Evolutionary conservation across 495 filamentous ascomycete species (phyloP), one percentile per base, ranked within the genome.

Genomic region (Tuber borchii): DNA sequence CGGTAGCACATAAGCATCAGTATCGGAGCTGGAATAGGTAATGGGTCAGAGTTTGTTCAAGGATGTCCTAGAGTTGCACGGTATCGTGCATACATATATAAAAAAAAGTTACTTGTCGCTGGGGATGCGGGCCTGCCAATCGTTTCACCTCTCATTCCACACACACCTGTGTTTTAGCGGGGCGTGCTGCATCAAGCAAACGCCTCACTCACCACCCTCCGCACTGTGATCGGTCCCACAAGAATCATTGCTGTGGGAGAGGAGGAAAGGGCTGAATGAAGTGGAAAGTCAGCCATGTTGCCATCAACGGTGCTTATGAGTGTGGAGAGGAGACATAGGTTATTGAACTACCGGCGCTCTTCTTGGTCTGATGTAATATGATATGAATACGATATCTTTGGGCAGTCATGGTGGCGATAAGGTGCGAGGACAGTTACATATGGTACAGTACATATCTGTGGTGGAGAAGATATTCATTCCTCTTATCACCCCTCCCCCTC

Each of bases 51-150:
- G 56, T 31, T 65, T 65, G 56, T 17, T 34, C 56, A 34, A 17
- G 56, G 56, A 16, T 65, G 26, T 34, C n/a, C 56, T 2, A 31
- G 31, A 65, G 56, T 65, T 4, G 56, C 56, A 65, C 56, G 34
- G 26, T 65, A 65, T 65, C 56, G 56, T 65, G 56, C 56, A 4
- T 26, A n/a, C 17, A 22, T 10, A 61, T 9, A 61, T 61, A 26
- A 61, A n/a, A 51, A 51, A 61, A 61, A 61, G 22, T 17, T 56
- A 65, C 44, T 61, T 78, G 43, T 61, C 71, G 75, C 69, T 78
- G 76, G 70, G 56, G 75, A 76, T 69, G 77, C 77, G 76, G 76
- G 72, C 56, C 45, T 22, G 37, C 75, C 77, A 79, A 78, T 79
- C 78, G 56, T 79, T 75, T 79, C 31, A 68, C 44, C 48, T 72